Conservation (phyloP, 768 basidiomycete genomes). For the Psilocybe subaeruginosa region DNA sequence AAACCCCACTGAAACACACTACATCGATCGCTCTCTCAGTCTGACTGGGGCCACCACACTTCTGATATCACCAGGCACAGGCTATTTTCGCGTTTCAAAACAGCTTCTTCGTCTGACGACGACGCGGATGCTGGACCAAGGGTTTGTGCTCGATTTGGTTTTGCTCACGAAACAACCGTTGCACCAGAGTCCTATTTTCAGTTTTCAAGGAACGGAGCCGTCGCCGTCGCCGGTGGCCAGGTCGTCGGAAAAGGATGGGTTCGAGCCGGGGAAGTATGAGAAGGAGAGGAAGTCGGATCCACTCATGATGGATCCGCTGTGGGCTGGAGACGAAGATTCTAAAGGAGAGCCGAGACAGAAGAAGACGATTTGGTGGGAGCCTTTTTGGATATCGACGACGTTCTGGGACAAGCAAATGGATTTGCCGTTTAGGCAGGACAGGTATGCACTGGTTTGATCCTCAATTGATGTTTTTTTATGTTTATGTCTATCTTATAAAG, state of each 20-base stretch:
- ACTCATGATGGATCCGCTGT: constrained; percentile 68
- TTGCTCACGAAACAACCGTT: constrained; percentile 89
- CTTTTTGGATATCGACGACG: constrained; percentile 80
- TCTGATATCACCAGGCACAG: constrained; percentile 91
- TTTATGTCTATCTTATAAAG: constrained; percentile 40
- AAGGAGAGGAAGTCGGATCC: constrained; percentile 60
- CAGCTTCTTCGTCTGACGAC: constrained; percentile 89
- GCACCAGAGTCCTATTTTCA: constrained; percentile 92
- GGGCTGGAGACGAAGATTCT: constrained; percentile 66
- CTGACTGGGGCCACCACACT: constrained; percentile 85
- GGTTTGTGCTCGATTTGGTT: constrained; percentile 87
- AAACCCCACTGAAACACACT: constrained; percentile 92
- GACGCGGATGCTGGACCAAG: constrained; percentile 91
- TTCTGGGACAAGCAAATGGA: constrained; percentile 92
- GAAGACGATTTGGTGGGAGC: constrained; percentile 86
- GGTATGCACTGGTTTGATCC: constrained; percentile 42
- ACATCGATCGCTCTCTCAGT: constrained; percentile 92
- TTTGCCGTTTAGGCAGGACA: constrained; percentile 76
- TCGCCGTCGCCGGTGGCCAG: constrained; percentile 29
- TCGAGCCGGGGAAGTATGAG: constrained; percentile 19
- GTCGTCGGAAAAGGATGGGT: constrained; percentile 43
- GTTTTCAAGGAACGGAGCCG: constrained; percentile 74
- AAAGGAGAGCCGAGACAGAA: constrained; percentile 38
- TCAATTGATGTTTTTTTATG: neutral
- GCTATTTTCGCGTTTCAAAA: constrained; percentile 92